Percentiles rank a stretch among this genome's conserved stretches.
Conservation (phyloP, 1,139 yeast species). For the Pichia sp. region DNA sequence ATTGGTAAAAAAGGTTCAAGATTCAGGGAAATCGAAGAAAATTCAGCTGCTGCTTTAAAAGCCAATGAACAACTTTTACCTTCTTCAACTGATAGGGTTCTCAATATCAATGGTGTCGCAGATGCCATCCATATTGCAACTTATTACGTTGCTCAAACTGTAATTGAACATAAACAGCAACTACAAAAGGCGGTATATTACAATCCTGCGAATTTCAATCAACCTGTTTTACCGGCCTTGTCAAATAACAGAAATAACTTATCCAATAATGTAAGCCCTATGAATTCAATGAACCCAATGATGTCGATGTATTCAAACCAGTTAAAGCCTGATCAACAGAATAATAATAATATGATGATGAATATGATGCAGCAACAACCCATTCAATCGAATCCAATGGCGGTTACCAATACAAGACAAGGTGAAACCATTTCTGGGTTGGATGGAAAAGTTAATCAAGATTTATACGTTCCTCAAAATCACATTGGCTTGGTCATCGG, state of each 20-base stretch:
- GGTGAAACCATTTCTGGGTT: conserved; percentile 17
- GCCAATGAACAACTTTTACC: conserved; percentile 76
- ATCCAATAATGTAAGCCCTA: conserved; percentile 1
- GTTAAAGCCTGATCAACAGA: conserved; percentile 1
- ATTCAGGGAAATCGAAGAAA: conserved; percentile 76
- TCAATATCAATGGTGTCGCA: conserved; percentile 71
- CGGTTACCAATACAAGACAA: conserved; percentile 10
- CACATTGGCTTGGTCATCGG: conserved; percentile 85
- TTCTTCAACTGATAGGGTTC: conserved; percentile 69
- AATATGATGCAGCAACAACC: background rate
- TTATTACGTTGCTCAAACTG: conserved; percentile 62
- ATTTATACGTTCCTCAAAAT: conserved; percentile 65
- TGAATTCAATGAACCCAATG: conserved; percentile 15
- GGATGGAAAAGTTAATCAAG: conserved; percentile 52
- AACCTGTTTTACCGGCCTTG: conserved; percentile 13
- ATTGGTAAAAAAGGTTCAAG: conserved; percentile 75
- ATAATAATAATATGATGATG: conserved; percentile 3
- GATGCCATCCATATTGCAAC: conserved; percentile 84
- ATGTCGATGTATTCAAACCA: conserved; percentile 17
- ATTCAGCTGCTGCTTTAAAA: conserved; percentile 69
- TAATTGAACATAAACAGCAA: conserved; percentile 51
- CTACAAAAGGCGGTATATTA: conserved; percentile 47
- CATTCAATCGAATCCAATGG: conserved; percentile 3
- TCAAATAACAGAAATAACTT: conserved; percentile 2
- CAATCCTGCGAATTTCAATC: conserved; percentile 46